Base-by-base conservation (phyloP, 768 basidiomycete genomes). In the Russula sp. region DNA sequence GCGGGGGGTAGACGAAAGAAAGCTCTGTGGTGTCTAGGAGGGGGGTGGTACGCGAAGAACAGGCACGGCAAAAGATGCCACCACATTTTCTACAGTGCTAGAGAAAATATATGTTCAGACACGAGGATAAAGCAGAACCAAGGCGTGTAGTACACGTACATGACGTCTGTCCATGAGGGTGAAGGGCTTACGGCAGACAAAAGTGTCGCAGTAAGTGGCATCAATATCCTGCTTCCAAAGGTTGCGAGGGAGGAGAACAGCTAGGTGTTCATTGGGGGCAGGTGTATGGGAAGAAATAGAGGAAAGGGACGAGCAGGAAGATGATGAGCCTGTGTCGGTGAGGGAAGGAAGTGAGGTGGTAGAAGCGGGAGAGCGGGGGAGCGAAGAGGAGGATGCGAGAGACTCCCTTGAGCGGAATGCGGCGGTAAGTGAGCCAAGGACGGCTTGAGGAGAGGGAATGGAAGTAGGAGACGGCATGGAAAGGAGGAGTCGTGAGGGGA, bases 61-160 rank as follows among this genome's bases (percentile, higher is more conserved):
- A 91, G 6, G 79, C 73, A 53, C 73, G 72, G 74, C 90, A 92
- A 72, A 85, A 91, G 35, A 91, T 76, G 65, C 88, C 88, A 55
- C 90, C 90, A 67, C 90, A 91, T 71, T 91, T 91, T 72, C 90
- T 82, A 74, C 90, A 92, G 64, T 92, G 90, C 86, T 88, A 48
- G 56, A 35, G 49, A 18, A 20, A 13, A 31, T 27, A 16, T 3
- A n/a, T 11, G 50, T 14, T 22, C 34, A 54, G 18, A 59, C 37
- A n/a, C 39, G 55, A 59, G 22, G 54, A 35, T 47, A 42, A 58
- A 59, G n/a, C 39, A 39, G 52, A 64, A 10, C 37, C 8, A n/a
- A 20, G 51, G 55, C 13, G 13, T 40, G 51, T 51, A 10, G 20
- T 35, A 52, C 16, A 80, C 86, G 69, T 70, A 88, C 87, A 71